phyloP scores from a whole-genome alignment of 495 filamentous ascomycete genomes.

The Hypoxylon trugodes region DNA sequence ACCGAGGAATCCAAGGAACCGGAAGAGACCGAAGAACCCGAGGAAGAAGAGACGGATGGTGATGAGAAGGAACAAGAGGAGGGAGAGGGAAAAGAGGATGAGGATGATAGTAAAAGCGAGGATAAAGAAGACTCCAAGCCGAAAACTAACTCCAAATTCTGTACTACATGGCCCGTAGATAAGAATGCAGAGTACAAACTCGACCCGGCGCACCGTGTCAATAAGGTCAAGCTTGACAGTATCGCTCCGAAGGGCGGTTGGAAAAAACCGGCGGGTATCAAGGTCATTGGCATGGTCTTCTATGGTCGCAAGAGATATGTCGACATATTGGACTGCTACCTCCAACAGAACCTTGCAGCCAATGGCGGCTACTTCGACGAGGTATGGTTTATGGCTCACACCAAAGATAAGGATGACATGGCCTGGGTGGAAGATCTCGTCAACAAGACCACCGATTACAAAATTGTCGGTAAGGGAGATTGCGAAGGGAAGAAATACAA shows the following conservation, averaged over 20 bases:
- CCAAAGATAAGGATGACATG: conserved; percentile 53
- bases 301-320: conserved; percentile 54
- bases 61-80: too few species aligned
- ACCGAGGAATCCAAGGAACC: not conserved
- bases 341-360: conserved; percentile 61
- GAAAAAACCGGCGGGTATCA: conserved; percentile 53
- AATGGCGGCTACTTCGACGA: conserved; percentile 64
- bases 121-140: conserved; percentile 10
- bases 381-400: conserved; percentile 63
- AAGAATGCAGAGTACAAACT: conserved; percentile 29
- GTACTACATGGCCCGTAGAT: conserved; percentile 44
- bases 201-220: conserved; percentile 8
- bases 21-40: too few species aligned
- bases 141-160: conserved; percentile 26
- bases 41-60: too few species aligned
- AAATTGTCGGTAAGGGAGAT: conserved; percentile 36
- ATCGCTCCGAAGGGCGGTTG: conserved; percentile 38
- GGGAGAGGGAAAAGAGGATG: too few species aligned
- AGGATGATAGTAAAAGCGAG: not conserved
- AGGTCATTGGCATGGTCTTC: conserved; percentile 59
- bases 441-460: conserved; percentile 36
- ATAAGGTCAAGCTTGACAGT: conserved; percentile 28
- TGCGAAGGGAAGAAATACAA: conserved; percentile 46
- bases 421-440: conserved; percentile 55
- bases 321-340: conserved; percentile 62